A percentile compares a stretch with the other conserved stretches of the same genome.
phyloP scores from a whole-genome alignment of 345 rosid genomes.

The Dipteronia sinensis region DNA sequence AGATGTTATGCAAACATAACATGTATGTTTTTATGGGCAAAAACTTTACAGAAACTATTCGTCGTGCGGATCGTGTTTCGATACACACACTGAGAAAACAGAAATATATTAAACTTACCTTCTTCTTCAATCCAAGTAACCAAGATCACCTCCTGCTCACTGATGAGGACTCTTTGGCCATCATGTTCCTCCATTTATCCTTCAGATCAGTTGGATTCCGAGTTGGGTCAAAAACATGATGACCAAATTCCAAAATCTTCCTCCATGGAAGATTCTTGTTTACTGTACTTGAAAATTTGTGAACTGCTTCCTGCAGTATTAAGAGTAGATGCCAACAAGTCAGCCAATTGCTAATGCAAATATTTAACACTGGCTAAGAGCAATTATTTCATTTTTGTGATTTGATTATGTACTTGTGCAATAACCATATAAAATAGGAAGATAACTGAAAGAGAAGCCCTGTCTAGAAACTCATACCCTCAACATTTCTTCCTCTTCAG shows the following conservation, averaged over 20 bases:
- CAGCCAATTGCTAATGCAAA: not conserved
- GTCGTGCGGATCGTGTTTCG: not conserved
- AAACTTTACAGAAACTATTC: no score
- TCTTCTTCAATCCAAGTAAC: not conserved
- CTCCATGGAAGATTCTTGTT: slow-evolving; percentile 81
- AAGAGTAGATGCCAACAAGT: slow-evolving; percentile 4
- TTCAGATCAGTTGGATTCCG: slow-evolving; percentile 75
- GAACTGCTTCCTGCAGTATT: slow-evolving; percentile 61
- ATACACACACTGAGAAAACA: not conserved
- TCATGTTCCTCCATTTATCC: slow-evolving; percentile 73
- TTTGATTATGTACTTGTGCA: not conserved
- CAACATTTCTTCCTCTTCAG: slow-evolving; percentile 47
- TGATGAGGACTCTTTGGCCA: slow-evolving; percentile 22
- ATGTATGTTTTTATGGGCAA: no score
- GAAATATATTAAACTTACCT: not conserved
- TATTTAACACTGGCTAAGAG: not conserved
- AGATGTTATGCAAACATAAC: no score
- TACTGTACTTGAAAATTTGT: slow-evolving; percentile 33
- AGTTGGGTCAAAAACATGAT: slow-evolving; percentile 48
- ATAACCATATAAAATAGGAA: not conserved
- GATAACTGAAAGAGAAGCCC: not conserved
- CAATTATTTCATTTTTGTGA: not conserved
- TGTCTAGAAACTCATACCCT: slow-evolving; percentile 29
- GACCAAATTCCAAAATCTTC: slow-evolving; percentile 75
- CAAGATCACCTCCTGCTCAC: not conserved